phyloP scores from a whole-genome alignment of 2,329 filamentous ascomycete genomes.

The Penicillium sp. region DNA sequence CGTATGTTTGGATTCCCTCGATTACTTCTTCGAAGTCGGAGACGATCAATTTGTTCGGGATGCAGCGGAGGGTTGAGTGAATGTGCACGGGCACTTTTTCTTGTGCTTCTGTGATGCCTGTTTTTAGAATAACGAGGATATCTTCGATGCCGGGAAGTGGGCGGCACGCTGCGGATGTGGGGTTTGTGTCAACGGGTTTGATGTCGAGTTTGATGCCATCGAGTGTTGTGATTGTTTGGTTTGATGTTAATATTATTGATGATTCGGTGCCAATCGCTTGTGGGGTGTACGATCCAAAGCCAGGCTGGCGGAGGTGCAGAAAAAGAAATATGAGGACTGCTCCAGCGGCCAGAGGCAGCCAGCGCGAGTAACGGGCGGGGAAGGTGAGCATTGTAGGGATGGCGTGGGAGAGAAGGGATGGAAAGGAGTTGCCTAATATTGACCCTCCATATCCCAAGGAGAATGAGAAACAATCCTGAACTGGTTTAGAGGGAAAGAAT shows the following conservation, averaged over 20 bases:
- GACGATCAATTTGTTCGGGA: conserved; percentile 58
- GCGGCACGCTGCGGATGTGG: conserved; percentile 26
- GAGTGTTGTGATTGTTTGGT: not conserved
- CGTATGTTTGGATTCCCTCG: conserved; percentile 50
- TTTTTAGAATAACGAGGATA: conserved; percentile 58
- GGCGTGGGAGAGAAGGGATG: not conserved
- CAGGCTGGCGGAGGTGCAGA: conserved; percentile 13
- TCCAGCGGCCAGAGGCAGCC: conserved; percentile 16
- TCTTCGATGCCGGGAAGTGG: conserved; percentile 48
- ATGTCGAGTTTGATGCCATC: conserved; percentile 1
- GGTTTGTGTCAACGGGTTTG: not conserved
- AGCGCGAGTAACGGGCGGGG: conserved; percentile 24
- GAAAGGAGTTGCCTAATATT: not conserved
- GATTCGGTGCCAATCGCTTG: not conserved
- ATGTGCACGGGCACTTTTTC: conserved; percentile 58
- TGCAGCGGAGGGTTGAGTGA: conserved; percentile 56
- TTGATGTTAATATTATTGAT: not conserved
- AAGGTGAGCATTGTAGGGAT: conserved; percentile 14
- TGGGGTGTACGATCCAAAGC: not conserved
- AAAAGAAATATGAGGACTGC: conserved; percentile 15
- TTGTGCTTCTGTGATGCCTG: conserved; percentile 58
- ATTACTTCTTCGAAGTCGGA: conserved; percentile 59
- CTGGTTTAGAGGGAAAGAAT: conserved; percentile 2
- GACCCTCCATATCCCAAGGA: not conserved
- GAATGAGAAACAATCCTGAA: conserved; percentile 1